These are phyloP conservation scores for Trichophyton equinum DNA, from an alignment of 2,329 filamentous ascomycete genomes.

Conservation along the genomic window DNA sequence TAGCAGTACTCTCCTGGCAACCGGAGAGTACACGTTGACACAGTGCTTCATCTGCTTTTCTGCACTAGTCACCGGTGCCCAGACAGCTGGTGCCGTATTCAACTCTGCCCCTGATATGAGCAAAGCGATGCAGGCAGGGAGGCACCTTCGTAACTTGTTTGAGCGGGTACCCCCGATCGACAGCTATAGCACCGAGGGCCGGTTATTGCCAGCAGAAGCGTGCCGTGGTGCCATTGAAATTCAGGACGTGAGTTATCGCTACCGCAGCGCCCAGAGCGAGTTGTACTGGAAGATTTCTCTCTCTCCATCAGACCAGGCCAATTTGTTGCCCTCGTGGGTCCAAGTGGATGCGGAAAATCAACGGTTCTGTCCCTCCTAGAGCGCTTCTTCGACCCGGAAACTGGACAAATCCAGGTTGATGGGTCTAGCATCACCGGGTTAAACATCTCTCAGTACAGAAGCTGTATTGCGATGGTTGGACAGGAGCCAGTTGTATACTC, in stretches of 20 bases:
- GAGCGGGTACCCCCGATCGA: slow-evolving; percentile 46
- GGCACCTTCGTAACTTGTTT: slow-evolving; percentile 67
- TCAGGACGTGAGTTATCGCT: slow-evolving; percentile 82
- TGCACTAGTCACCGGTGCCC: slow-evolving; percentile 76
- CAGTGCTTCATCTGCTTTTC: slow-evolving; percentile 89
- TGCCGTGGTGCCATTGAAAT: slow-evolving; percentile 80
- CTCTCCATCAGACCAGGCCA: slow-evolving; percentile 35
- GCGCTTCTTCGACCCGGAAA: slow-evolving; percentile 82
- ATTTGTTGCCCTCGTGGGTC: slow-evolving; percentile 67
- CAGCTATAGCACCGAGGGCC: slow-evolving; percentile 13
- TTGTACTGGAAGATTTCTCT: slow-evolving; percentile 75
- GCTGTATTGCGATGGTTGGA: slow-evolving; percentile 69
- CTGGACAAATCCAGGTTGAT: slow-evolving; percentile 72
- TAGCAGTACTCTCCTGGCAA: slow-evolving; percentile 62
- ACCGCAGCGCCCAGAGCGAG: slow-evolving; percentile 77
- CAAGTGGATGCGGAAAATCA: slow-evolving; percentile 84
- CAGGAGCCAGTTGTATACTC: slow-evolving; percentile 93
- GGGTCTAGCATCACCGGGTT: slow-evolving; percentile 66
- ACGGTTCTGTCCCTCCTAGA: slow-evolving; percentile 86
- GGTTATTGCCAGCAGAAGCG: slow-evolving; percentile 33
- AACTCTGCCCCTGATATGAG: slow-evolving; percentile 85
- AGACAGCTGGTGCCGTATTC: slow-evolving; percentile 81
- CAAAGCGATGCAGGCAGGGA: slow-evolving; percentile 71
- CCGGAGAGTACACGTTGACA: slow-evolving; percentile 59
- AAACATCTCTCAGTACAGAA: slow-evolving; percentile 76